A percentile compares a stretch with the other conserved stretches of the same genome.
phyloP scores from a whole-genome alignment of 176 grass and related monocot genomes.

The Oryza coarctata region DNA sequence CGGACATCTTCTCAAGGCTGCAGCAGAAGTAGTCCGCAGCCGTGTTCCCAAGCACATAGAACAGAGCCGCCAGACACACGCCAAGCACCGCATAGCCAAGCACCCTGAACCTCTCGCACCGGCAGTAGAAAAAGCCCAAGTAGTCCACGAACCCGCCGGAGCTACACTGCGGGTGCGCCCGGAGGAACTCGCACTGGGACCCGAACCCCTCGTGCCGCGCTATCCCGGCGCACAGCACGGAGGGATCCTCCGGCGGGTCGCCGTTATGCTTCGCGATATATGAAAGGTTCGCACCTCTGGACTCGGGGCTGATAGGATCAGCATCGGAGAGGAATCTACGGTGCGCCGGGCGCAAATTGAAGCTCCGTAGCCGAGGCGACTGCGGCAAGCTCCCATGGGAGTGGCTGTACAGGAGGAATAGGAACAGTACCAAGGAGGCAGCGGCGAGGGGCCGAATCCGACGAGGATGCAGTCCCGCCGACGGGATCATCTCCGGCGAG shows the following conservation, averaged over 20 bases:
- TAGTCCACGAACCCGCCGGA: slow-evolving; percentile 86
- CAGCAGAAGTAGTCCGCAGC: slow-evolving; percentile 98
- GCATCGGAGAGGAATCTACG: slow-evolving; percentile 56
- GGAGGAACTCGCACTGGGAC: slow-evolving; percentile 80
- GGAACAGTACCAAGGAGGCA: slow-evolving; percentile 56
- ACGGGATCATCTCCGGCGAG: slow-evolving; percentile 29
- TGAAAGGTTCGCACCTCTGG: slow-evolving; percentile 24
- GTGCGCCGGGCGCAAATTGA: slow-evolving; percentile 19
- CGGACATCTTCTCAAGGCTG: slow-evolving; percentile 93
- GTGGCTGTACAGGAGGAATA: slow-evolving; percentile 71
- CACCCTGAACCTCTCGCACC: slow-evolving; percentile 58
- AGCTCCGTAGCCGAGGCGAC: slow-evolving; percentile 14
- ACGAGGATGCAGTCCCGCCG: slow-evolving; percentile 16
- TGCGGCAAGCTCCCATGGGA: slow-evolving; percentile 10
- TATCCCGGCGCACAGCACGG: slow-evolving; percentile 62
- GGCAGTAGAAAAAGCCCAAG: slow-evolving; percentile 76
- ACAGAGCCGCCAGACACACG: slow-evolving; percentile 69
- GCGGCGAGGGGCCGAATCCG: slow-evolving; percentile 33
- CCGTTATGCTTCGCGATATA: neutral
- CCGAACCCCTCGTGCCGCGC: slow-evolving; percentile 60
- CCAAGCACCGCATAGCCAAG: slow-evolving; percentile 72
- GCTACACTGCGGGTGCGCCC: slow-evolving; percentile 62
- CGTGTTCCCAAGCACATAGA: slow-evolving; percentile 93
- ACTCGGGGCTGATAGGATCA: slow-evolving; percentile 42
- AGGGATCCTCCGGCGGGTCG: slow-evolving; percentile 55